phyloP scores from a whole-genome alignment of 768 basidiomycete genomes.

The Tylopilus vinaceipallidus region DNA sequence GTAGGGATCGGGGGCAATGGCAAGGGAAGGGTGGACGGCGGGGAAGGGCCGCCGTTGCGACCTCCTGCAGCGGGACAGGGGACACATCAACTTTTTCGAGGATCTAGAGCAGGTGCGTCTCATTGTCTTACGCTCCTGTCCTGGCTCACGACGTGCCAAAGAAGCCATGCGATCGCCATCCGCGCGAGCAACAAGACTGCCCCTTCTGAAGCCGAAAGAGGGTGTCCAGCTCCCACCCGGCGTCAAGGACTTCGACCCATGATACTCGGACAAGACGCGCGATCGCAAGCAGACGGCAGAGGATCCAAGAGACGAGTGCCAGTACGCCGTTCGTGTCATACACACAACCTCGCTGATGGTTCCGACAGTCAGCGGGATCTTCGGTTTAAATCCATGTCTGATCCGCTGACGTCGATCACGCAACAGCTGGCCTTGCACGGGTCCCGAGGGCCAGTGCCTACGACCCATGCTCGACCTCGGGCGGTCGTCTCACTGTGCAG shows the following conservation, averaged over 20 bases:
- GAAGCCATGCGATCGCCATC: no score
- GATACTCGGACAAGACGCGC: slow-evolving; percentile 29
- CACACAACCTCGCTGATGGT: slow-evolving; percentile 5
- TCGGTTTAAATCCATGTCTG: slow-evolving; percentile 58
- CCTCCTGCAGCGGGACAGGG: no score
- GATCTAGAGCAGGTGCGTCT: slow-evolving; percentile 83
- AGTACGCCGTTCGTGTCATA: slow-evolving; percentile 25
- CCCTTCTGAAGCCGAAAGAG: no score
- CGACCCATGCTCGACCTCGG: slow-evolving; percentile 14
- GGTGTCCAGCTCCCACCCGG: no score
- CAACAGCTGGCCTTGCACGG: slow-evolving; percentile 52
- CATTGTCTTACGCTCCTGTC: no score
- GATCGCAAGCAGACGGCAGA: slow-evolving; percentile 31
- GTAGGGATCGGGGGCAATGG: no score
- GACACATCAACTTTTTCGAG: slow-evolving; percentile 84
- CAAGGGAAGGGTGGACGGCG: no score
- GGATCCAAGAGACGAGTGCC: slow-evolving; percentile 31
- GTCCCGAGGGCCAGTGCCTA: slow-evolving; percentile 12
- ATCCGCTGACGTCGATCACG: slow-evolving; percentile 75
- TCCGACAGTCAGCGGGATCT: slow-evolving; percentile 52
- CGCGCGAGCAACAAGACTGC: no score
- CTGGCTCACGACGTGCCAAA: no score
- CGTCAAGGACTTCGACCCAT: no score
- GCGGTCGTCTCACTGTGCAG: slow-evolving; percentile 13
- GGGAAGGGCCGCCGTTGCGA: no score